A percentile compares a stretch with the other conserved stretches of the same genome.
These are phyloP conservation scores for Tylopilus sp. DNA, from an alignment of 1,284 basidiomycete genomes.

Conservation along the genomic window DNA sequence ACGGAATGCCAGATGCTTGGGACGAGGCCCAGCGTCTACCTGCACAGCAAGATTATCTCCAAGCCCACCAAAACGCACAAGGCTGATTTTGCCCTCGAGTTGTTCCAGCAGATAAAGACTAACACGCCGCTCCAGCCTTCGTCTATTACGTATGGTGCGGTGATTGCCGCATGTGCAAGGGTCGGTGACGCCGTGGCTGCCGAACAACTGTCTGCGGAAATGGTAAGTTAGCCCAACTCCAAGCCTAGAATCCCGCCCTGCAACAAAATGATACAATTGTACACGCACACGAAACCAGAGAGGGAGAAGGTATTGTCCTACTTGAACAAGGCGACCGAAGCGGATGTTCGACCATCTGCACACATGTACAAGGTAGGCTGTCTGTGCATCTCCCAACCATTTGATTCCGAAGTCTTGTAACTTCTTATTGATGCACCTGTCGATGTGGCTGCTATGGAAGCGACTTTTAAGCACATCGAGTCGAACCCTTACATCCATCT, in stretches of 20 bases:
- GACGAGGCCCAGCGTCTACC: slow-evolving; percentile 84
- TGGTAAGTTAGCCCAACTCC: slow-evolving; percentile 82
- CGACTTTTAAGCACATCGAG: slow-evolving; percentile 74
- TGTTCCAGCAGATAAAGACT: slow-evolving; percentile 90
- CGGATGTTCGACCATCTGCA: slow-evolving; percentile 79
- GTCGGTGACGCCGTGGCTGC: slow-evolving; percentile 92
- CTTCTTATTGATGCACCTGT: slow-evolving; percentile 92
- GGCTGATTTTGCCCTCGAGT: slow-evolving; percentile 86
- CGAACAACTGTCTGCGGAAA: slow-evolving; percentile 88
- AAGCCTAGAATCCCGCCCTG: slow-evolving; percentile 92
- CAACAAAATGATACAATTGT: slow-evolving; percentile 99
- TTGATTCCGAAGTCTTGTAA: slow-evolving; percentile 49
- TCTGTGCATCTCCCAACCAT: background rate
- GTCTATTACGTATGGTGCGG: slow-evolving; percentile 95
- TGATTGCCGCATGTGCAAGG: slow-evolving; percentile 94
- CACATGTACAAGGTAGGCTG: slow-evolving; percentile 91
- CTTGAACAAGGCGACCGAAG: slow-evolving; percentile 76
- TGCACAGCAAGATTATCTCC: slow-evolving; percentile 97
- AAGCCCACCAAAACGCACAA: slow-evolving; percentile 94
- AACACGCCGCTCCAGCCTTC: slow-evolving; percentile 70
- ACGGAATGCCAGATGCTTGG: slow-evolving; percentile 80
- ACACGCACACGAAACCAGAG: slow-evolving; percentile 90
- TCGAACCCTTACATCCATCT: slow-evolving; percentile 67
- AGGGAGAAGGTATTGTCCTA: slow-evolving; percentile 83
- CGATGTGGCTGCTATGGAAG: slow-evolving; percentile 81